A percentile compares a stretch with the other conserved stretches of the same genome.
These are phyloP conservation scores for Haplographium delicatum DNA, from an alignment of 495 filamentous ascomycete genomes.

Conservation along the genomic window DNA sequence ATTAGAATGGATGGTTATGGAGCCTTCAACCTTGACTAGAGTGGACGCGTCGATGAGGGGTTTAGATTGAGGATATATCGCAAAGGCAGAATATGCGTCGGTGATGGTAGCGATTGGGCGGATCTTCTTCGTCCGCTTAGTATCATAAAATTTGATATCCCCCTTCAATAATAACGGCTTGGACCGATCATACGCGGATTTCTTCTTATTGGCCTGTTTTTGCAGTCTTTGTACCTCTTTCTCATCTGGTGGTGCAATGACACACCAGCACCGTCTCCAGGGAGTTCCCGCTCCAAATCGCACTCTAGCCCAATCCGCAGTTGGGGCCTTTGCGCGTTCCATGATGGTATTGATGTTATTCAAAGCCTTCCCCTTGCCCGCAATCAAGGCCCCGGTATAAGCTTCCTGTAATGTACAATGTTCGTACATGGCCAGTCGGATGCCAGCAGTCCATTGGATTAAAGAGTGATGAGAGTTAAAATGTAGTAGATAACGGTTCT, in stretches of 20 bases:
- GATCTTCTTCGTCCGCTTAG: constrained; percentile 89
- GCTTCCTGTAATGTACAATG: constrained; percentile 90
- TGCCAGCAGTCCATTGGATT: constrained; percentile 92
- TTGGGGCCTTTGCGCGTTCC: constrained; percentile 65
- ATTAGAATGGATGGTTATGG: constrained; percentile 75
- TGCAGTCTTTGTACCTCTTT: constrained; percentile 81
- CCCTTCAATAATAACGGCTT: constrained; percentile 64
- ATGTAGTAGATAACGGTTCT: constrained; percentile 91
- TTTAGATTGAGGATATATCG: constrained; percentile 92
- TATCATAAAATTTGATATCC: constrained; percentile 90
- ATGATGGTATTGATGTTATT: constrained; percentile 86
- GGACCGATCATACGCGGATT: constrained; percentile 72
- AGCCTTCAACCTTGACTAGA: constrained; percentile 88
- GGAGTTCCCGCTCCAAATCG: constrained; percentile 94
- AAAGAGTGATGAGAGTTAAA: constrained; percentile 93
- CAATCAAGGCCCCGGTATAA: constrained; percentile 93
- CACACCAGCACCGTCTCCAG: constrained; percentile 95
- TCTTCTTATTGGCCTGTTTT: constrained; percentile 75
- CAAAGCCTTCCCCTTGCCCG: constrained; percentile 82
- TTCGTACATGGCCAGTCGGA: constrained; percentile 92
- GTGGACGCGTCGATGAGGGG: constrained; percentile 91
- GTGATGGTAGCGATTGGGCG: constrained; percentile 85
- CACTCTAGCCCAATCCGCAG: constrained; percentile 93
- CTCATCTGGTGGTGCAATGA: constrained; percentile 85
- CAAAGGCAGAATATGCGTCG: constrained; percentile 87